A percentile compares a stretch with the other conserved stretches of the same genome.
phyloP scores from a whole-genome alignment of 1,284 basidiomycete species.

The Gymnopus androsaceus region DNA sequence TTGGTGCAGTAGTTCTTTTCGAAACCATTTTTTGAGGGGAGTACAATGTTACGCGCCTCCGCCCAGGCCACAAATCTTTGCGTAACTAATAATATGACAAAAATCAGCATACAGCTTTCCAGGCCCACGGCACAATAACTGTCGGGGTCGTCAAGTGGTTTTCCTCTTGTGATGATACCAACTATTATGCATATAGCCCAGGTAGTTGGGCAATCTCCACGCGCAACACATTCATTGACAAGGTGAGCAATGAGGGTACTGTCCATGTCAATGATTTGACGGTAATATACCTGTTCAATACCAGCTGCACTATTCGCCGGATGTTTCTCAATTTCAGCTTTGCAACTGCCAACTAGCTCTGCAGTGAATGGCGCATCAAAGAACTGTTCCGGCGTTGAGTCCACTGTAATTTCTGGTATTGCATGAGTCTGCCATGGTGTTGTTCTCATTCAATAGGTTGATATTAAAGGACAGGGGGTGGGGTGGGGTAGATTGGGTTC shows the following conservation, averaged over 20 bases:
- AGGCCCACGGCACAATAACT: slow-evolving; percentile 9
- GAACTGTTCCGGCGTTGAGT: background rate
- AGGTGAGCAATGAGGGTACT: background rate
- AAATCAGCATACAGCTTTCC: slow-evolving; percentile 5
- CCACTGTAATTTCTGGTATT: background rate
- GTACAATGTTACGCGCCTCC: slow-evolving; percentile 18
- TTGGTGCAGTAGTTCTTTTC: slow-evolving; percentile 21
- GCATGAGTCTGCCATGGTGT: too few relatives aligned
- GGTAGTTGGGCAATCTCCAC: background rate
- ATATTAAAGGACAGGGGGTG: too few relatives aligned
- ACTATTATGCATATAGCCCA: slow-evolving; percentile 13
- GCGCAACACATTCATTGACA: slow-evolving; percentile 2
- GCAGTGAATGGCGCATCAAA: background rate
- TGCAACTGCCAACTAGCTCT: background rate
- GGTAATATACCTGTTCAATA: slow-evolving; percentile 6
- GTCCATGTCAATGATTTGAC: slow-evolving; percentile 8
- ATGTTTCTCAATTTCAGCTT: background rate
- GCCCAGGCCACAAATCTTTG: slow-evolving; percentile 21
- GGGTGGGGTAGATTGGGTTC: too few relatives aligned
- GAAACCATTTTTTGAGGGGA: slow-evolving; percentile 28
- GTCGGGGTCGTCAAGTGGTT: background rate
- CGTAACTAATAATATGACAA: too few relatives aligned
- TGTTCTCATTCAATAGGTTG: too few relatives aligned
- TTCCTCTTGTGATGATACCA: slow-evolving; percentile 8
- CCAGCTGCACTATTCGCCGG: background rate